Percentiles rank a stretch among this genome's conserved stretches.
These are phyloP conservation scores for Penicillium diatomitis DNA, from an alignment of 495 filamentous ascomycete genomes.

Conservation along the genomic window DNA sequence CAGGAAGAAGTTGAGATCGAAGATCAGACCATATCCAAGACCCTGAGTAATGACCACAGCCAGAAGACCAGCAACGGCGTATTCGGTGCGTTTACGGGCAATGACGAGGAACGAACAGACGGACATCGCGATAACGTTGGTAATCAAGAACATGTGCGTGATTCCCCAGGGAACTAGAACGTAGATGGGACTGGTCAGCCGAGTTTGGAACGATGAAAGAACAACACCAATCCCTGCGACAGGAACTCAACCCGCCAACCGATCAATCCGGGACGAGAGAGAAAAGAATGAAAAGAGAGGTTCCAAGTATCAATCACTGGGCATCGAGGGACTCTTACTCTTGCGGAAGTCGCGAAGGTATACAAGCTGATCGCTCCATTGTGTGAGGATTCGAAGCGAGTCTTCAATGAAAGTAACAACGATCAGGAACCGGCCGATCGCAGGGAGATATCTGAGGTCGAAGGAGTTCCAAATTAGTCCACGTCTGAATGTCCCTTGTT, in stretches of 20 bases:
- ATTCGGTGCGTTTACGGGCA: conserved; percentile 80
- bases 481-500: conserved; percentile 16
- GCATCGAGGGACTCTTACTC: conserved; percentile 50
- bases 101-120: conserved; percentile 79
- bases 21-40: conserved; percentile 94
- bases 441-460: conserved; percentile 69
- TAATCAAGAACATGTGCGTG: conserved; percentile 86
- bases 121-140: conserved; percentile 86
- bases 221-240: no score
- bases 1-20: conserved; percentile 99
- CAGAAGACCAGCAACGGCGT: conserved; percentile 82
- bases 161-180: conserved; percentile 73
- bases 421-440: conserved; percentile 93
- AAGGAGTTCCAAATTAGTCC: conserved; percentile 29
- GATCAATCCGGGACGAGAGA: no score
- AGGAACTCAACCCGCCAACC: no score
- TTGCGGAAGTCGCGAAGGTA: conserved; percentile 90
- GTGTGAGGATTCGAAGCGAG: conserved; percentile 88
- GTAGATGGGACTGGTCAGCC: background rate
- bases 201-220: no score
- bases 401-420: conserved; percentile 98
- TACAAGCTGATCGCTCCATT: conserved; percentile 92
- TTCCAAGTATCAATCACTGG: no score
- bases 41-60: conserved; percentile 92
- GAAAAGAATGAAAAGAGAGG: no score